Conservation (phyloP, 73 alveolate genomes). For the Uronychia binucleata region DNA sequence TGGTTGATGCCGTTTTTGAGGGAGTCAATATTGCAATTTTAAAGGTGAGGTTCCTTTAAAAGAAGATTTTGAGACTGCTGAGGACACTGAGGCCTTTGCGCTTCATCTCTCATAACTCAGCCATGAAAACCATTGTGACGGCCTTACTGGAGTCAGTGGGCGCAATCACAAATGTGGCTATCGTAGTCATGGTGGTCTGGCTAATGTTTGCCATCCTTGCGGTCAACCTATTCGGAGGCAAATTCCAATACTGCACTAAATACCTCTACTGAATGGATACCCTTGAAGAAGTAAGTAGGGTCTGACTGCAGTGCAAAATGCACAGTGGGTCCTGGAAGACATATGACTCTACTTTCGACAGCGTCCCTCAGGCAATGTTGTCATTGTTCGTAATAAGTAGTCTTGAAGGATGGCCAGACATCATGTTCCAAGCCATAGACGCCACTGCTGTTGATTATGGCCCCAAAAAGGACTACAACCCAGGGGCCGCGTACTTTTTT, state of each 20-base stretch:
- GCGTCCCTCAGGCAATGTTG: conserved; percentile 78
- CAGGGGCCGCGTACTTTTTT: conserved; percentile 58
- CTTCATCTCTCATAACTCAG: conserved; percentile 82
- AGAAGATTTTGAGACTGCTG: conserved; percentile 87
- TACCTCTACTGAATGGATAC: too few species aligned
- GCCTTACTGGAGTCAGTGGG: conserved; percentile 84
- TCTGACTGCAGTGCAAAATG: too few species aligned
- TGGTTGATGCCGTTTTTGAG: conserved; percentile 81
- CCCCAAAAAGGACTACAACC: conserved; percentile 19
- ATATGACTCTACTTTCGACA: conserved; percentile 75
- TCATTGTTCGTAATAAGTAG: conserved; percentile 83
- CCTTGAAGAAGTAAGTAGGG: too few species aligned
- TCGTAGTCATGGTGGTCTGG: conserved; percentile 43
- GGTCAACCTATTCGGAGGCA: conserved; percentile 60
- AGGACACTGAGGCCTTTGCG: conserved; percentile 94
- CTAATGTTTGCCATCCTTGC: conserved; percentile 74
- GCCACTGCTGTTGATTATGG: conserved; percentile 20
- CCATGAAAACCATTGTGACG: conserved; percentile 84
- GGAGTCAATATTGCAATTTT: conserved; percentile 67
- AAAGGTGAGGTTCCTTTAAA: too few species aligned
- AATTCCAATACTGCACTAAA: conserved; percentile 71
- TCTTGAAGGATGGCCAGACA: conserved; percentile 95
- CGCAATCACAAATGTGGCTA: conserved; percentile 82
- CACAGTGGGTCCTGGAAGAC: conserved; percentile 69
- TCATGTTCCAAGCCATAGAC: conserved; percentile 66